Conservation (phyloP, 1,139 yeast species). For the Hyphopichia wangnamkhiaoensis region DNA sequence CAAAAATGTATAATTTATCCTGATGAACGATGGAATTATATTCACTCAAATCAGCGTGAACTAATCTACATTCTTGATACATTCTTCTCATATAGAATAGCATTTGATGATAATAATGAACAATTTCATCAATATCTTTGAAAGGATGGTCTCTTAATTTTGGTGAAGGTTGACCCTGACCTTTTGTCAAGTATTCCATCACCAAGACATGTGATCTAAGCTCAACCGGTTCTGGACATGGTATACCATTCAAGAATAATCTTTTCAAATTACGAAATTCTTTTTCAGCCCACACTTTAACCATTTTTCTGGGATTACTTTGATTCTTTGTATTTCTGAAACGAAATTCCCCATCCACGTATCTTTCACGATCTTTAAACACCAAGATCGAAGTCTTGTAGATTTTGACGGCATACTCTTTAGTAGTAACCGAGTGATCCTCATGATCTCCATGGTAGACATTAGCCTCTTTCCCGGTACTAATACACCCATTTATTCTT, state of each 20-base stretch:
- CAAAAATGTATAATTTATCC: conserved; percentile 81
- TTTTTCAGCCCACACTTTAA: conserved; percentile 97
- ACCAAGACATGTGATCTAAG: conserved; percentile 87
- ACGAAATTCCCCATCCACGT: conserved; percentile 94
- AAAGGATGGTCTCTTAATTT: conserved; percentile 80
- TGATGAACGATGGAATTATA: conserved; percentile 88
- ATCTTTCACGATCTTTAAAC: conserved; percentile 92
- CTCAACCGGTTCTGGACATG: conserved; percentile 90
- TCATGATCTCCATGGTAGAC: conserved; percentile 92
- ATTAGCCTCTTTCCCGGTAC: conserved; percentile 98
- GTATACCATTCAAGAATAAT: conserved; percentile 73
- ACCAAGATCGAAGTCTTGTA: conserved; percentile 95
- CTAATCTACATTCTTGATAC: conserved; percentile 85
- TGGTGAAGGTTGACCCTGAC: conserved; percentile 85
- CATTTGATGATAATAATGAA: conserved; percentile 72
- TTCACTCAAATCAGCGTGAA: conserved; percentile 96
- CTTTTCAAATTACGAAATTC: conserved; percentile 92
- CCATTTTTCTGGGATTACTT: conserved; percentile 96
- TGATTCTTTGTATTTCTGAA: conserved; percentile 82
- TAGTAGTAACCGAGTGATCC: conserved; percentile 34
- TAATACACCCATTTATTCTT: conserved; percentile 87
- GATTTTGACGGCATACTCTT: conserved; percentile 84
- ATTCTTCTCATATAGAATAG: conserved; percentile 81
- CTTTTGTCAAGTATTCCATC: conserved; percentile 86
- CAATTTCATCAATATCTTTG: conserved; percentile 63